These are phyloP conservation scores for Dothiorella sarmentorum DNA, from an alignment of 2,329 filamentous ascomycete genomes.

Conservation along the genomic window DNA sequence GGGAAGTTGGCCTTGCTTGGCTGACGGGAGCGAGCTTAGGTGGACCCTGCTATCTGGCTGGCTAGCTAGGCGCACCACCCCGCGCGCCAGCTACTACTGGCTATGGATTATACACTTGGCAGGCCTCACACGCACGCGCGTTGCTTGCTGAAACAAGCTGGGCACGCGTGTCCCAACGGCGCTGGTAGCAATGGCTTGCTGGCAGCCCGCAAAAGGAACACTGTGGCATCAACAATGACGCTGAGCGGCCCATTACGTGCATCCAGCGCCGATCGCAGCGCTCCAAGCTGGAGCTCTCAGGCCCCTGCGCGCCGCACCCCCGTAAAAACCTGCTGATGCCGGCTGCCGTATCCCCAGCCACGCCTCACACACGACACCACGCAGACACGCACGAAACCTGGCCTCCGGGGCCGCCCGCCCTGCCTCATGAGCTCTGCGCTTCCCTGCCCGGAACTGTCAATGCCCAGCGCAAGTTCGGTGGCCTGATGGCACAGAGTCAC, in stretches of 20 bases:
- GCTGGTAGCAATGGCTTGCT: neutral
- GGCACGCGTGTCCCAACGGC: neutral
- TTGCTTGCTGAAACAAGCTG: neutral
- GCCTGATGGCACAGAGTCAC: neutral
- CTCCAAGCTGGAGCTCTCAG: neutral
- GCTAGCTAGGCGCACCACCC: constrained; percentile 8
- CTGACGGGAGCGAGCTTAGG: constrained; percentile 7
- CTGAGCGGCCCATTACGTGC: constrained; percentile 2
- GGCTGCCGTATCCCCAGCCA: constrained; percentile 7
- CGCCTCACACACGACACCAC: constrained; percentile 12
- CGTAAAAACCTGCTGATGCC: constrained; percentile 4
- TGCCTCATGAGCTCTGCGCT: neutral
- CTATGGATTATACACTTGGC: too few relatives aligned
- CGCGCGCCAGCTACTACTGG: neutral
- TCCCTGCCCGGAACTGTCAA: neutral
- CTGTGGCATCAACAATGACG: constrained; percentile 15
- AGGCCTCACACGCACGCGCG: neutral
- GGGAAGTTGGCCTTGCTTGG: constrained; percentile 12
- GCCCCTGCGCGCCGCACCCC: constrained; percentile 7
- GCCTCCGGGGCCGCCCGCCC: neutral
- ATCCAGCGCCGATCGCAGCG: neutral
- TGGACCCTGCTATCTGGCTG: neutral
- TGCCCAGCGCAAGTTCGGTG: too few relatives aligned
- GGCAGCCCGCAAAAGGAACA: neutral
- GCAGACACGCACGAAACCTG: neutral